Evolutionary conservation across 306 rosid species (phyloP).

Genomic region (Heteromeles arbutifolia): DNA sequence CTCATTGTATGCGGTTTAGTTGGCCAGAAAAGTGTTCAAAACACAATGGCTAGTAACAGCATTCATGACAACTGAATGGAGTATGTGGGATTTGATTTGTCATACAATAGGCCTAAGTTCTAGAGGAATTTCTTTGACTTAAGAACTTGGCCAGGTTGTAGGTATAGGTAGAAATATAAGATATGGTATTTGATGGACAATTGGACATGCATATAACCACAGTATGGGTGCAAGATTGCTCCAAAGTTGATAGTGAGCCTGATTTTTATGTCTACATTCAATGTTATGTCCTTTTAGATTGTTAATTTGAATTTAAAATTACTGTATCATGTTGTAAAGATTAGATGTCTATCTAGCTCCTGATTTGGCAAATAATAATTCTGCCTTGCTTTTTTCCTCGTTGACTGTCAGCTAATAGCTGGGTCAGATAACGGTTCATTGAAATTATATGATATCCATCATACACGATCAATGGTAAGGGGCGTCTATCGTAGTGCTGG

Average conservation of each 20-base stretch:
- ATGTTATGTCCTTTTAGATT: background rate
- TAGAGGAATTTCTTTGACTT: background rate
- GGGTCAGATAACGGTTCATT: conserved; percentile 79
- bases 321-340: background rate
- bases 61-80: background rate
- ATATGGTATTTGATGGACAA: background rate
- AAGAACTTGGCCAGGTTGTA: background rate
- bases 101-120: background rate
- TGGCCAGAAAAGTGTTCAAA: background rate
- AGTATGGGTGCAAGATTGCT: background rate
- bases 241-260: background rate
- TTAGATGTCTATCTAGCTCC: background rate
- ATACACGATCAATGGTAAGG: conserved; percentile 28
- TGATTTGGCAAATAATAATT: conserved; percentile 13
- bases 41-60: background rate
- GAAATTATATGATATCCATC: conserved; percentile 57
- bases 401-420: conserved; percentile 68
- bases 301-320: background rate
- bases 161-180: background rate
- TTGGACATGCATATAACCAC: background rate
- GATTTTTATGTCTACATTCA: background rate
- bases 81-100: background rate
- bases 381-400: conserved; percentile 8
- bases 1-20: background rate
- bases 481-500: conserved; percentile 22